These are phyloP conservation scores for Eucalyptus decipiens DNA, from an alignment of 345 rosid species.

Conservation along the genomic window DNA sequence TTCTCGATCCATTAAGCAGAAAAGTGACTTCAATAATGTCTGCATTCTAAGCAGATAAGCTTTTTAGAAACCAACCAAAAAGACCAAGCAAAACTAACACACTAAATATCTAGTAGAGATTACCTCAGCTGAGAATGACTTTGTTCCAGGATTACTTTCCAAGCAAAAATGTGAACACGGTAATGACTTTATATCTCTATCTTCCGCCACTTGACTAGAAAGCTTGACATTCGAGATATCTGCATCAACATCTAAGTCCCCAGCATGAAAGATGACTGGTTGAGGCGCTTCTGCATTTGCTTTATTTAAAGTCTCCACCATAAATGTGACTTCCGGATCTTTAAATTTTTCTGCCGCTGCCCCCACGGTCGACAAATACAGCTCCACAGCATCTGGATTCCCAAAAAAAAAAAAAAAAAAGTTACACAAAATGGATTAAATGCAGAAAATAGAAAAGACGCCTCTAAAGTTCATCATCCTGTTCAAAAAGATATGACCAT, in stretches of 20 bases:
- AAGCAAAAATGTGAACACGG: slow-evolving; percentile 50
- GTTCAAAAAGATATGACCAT: neutral
- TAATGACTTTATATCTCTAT: slow-evolving; percentile 18
- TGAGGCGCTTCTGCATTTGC: slow-evolving; percentile 21
- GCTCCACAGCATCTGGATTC: slow-evolving; percentile 33
- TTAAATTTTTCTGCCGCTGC: slow-evolving; percentile 45
- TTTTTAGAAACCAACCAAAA: slow-evolving; percentile 6
- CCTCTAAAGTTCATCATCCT: neutral
- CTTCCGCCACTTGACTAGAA: slow-evolving; percentile 18
- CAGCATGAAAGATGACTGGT: slow-evolving; percentile 40
- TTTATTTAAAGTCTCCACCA: slow-evolving; percentile 35
- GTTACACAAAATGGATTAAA: neutral
- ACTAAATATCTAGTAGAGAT: neutral
- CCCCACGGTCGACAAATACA: slow-evolving; percentile 31
- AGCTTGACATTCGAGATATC: slow-evolving; percentile 31
- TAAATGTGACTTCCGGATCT: slow-evolving; percentile 39
- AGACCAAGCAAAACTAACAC: neutral
- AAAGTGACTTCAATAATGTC: slow-evolving; percentile 60
- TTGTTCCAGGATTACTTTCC: slow-evolving; percentile 28
- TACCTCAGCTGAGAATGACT: slow-evolving; percentile 52
- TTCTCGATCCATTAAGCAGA: slow-evolving; percentile 53
- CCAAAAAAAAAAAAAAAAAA: neutral
- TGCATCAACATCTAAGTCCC: slow-evolving; percentile 39
- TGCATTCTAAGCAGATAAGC: slow-evolving; percentile 66
- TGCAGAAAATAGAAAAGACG: neutral